Conservation (phyloP, 2,329 filamentous ascomycete species). For the Sporothrix variecibatus region DNA sequence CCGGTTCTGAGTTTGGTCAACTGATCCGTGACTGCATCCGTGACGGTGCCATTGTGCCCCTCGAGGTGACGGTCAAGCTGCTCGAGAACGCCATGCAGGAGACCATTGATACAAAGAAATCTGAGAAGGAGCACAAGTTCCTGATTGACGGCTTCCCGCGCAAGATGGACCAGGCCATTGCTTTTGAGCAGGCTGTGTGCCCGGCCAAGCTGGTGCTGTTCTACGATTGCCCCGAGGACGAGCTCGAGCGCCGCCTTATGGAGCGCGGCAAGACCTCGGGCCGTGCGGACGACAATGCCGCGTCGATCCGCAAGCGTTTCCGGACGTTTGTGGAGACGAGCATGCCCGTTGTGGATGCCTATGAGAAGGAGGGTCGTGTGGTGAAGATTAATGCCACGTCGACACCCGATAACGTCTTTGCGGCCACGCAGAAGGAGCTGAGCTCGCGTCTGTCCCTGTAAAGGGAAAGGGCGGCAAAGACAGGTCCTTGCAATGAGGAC, state of each 20-base stretch:
- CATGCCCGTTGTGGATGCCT: slow-evolving; percentile 94
- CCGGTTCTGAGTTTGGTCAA: slow-evolving; percentile 83
- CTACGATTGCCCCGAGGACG: slow-evolving; percentile 87
- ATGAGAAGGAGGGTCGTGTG: slow-evolving; percentile 73
- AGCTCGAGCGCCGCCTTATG: slow-evolving; percentile 81
- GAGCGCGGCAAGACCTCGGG: slow-evolving; percentile 93
- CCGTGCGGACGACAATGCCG: slow-evolving; percentile 87
- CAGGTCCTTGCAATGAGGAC: neutral
- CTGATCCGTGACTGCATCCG: slow-evolving; percentile 93
- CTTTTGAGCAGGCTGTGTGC: slow-evolving; percentile 89
- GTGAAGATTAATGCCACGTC: slow-evolving; percentile 76
- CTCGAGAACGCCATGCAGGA: slow-evolving; percentile 90
- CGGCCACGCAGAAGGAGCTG: slow-evolving; percentile 54
- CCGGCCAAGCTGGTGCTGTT: slow-evolving; percentile 85
- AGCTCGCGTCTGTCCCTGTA: slow-evolving; percentile 52
- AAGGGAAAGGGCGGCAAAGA: neutral
- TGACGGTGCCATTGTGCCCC: slow-evolving; percentile 94
- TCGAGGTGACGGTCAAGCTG: slow-evolving; percentile 93
- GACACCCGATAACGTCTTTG: slow-evolving; percentile 62
- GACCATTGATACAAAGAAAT: slow-evolving; percentile 48
- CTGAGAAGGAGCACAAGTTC: slow-evolving; percentile 62
- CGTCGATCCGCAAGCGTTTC: slow-evolving; percentile 96
- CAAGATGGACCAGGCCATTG: slow-evolving; percentile 94
- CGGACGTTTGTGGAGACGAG: slow-evolving; percentile 90
- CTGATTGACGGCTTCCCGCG: slow-evolving; percentile 82